These are phyloP conservation scores for Aureobasidium sp. DNA, from an alignment of 2,329 filamentous ascomycete genomes.

Conservation along the genomic window DNA sequence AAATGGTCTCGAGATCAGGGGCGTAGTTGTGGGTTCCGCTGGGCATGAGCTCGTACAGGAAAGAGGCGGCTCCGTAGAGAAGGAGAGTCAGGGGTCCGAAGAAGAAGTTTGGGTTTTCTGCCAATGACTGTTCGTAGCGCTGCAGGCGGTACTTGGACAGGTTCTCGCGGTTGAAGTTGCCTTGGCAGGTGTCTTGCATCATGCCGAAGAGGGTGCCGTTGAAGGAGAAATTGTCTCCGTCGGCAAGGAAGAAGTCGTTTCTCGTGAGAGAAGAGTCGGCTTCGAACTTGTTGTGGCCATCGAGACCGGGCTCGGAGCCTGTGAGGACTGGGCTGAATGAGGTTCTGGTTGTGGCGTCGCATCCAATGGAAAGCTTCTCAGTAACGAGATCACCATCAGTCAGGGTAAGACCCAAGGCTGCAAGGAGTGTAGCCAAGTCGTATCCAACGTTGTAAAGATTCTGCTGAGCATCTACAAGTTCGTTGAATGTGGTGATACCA, in stretches of 20 bases:
- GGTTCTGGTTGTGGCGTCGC: slow-evolving; percentile 38
- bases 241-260: slow-evolving; percentile 36
- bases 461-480: slow-evolving; percentile 41
- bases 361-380: slow-evolving; percentile 39
- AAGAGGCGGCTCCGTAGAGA: slow-evolving; percentile 37
- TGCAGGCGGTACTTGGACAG: slow-evolving; percentile 34
- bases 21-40: slow-evolving; percentile 27
- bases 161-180: slow-evolving; percentile 33
- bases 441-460: slow-evolving; percentile 42
- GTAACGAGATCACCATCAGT: slow-evolving; percentile 38
- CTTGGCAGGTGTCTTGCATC: slow-evolving; percentile 30
- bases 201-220: slow-evolving; percentile 36
- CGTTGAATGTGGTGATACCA: slow-evolving; percentile 36
- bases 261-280: slow-evolving; percentile 36
- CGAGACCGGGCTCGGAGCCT: slow-evolving; percentile 36
- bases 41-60: slow-evolving; percentile 40
- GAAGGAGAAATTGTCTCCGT: slow-evolving; percentile 34
- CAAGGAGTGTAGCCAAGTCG: slow-evolving; percentile 35
- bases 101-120: slow-evolving; percentile 37
- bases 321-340: slow-evolving; percentile 29
- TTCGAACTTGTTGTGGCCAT: slow-evolving; percentile 42
- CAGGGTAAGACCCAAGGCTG: slow-evolving; percentile 33
- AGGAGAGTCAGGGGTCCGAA: slow-evolving; percentile 37
- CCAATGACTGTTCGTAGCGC: slow-evolving; percentile 34
- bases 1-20: slow-evolving; percentile 31